Evolutionary conservation across 345 rosid species (phyloP), one percentile per base, ranked within the genome.

Genomic region (Microcos paniculata): DNA sequence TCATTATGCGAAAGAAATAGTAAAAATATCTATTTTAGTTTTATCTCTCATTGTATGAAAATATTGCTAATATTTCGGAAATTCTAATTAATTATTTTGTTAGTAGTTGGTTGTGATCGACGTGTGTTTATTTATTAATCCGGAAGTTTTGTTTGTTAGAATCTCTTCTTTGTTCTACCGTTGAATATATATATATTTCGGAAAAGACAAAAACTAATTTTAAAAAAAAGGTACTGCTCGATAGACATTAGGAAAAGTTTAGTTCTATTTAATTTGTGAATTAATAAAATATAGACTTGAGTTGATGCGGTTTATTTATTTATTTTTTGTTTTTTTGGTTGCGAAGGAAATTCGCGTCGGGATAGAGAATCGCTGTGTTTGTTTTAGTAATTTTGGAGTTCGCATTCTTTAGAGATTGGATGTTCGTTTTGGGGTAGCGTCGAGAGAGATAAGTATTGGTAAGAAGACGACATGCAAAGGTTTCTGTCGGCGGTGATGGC

Each of bases 401-500:
- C 9, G 45, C 45, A 40, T 8, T 28, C 72, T 10, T 0, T 14
- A 40, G 70, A 24, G 56, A 55, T 55, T 45, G 14, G 8, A 67
- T 67, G 21, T n/a, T 8, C 1, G 40, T 21, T 48, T 28, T 53
- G 42, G 7, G 48, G 26, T 18, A 14, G 35, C 4, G n/a, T 67
- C 24, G 4, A 16, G 38, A 66, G 23, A 26, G 21, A 3, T 46
- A 28, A 69, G 23, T 4, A 69, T 49, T 30, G 28, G 24, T 68
- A 15, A 24, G n/a, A 15, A 12, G 28, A 53, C 4, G 18, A 65
- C 74, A 84, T 87, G 82, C 82, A 77, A 61, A 86, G 87, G 55
- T 51, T 89, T 51, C 74, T 92, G 46, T 70, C 75, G 52, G 82
- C 83, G 43, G 69, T 85, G 70, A 69, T 75, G 59, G 88, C 74